Conservation (phyloP, 495 filamentous ascomycete species). For the Tuber magnatum region DNA sequence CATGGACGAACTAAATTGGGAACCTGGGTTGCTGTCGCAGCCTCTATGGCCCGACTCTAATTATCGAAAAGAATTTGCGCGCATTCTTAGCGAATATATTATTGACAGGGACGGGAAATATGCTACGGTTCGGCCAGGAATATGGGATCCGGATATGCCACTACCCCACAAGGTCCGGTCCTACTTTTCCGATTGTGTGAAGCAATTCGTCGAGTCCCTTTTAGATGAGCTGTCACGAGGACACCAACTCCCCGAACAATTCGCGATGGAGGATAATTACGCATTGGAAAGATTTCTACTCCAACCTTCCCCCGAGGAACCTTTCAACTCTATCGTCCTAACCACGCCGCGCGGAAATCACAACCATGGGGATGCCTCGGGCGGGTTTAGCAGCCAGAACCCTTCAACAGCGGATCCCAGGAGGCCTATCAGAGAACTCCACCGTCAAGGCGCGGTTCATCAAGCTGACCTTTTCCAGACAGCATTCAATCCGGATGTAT, state of each 20-base stretch:
- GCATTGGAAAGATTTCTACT: background rate
- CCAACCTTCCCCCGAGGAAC: background rate
- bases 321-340: background rate
- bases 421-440: background rate
- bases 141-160: background rate
- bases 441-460: background rate
- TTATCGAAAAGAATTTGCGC: background rate
- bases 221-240: background rate
- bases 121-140: background rate
- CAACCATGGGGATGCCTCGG: background rate
- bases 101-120: background rate
- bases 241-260: background rate
- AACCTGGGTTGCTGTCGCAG: background rate
- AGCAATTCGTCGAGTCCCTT: background rate
- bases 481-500: background rate
- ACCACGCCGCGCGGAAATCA: background rate
- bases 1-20: background rate
- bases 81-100: background rate
- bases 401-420: background rate
- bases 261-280: background rate
- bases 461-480: background rate
- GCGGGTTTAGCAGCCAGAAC: background rate
- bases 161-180: background rate
- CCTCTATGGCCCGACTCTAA: background rate
- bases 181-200: background rate